Evolutionary conservation across 345 rosid genomes (phyloP).

Genomic region (Carallia pectinifolia): DNA sequence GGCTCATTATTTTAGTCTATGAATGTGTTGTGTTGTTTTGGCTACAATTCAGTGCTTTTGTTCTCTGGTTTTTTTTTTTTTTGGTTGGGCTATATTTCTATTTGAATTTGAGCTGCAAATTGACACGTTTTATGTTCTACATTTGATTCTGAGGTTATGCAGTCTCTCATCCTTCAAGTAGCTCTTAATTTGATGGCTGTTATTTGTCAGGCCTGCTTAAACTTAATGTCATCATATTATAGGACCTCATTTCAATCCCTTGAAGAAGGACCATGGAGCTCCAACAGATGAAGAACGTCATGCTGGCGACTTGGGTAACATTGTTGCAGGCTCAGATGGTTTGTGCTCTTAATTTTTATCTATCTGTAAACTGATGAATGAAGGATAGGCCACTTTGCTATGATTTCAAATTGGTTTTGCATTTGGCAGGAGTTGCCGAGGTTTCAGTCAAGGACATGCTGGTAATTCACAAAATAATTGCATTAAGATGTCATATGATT

Average conservation of each 20-base stretch:
- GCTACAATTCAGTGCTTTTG: neutral
- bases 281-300: constrained; percentile 73
- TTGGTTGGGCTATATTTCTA: too few species aligned
- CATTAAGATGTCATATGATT: neutral
- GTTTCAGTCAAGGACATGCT: constrained; percentile 62
- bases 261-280: constrained; percentile 75
- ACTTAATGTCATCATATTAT: neutral
- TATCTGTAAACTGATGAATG: neutral
- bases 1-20: neutral
- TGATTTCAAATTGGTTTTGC: constrained; percentile 12
- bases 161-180: neutral
- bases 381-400: neutral
- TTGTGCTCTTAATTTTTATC: constrained; percentile 10
- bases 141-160: neutral
- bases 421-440: constrained; percentile 78
- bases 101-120: neutral
- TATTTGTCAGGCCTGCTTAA: neutral
- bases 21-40: neutral
- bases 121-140: neutral
- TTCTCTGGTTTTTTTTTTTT: neutral
- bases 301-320: constrained; percentile 97
- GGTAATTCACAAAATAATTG: constrained; percentile 33
- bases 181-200: neutral
- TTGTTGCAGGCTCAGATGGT: constrained; percentile 78
- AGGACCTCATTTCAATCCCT: constrained; percentile 98